Percentiles rank a stretch among this genome's conserved stretches.
Evolutionary conservation across 73 alveolate species (phyloP).

Genomic region (Paramecium sonneborni): DNA sequence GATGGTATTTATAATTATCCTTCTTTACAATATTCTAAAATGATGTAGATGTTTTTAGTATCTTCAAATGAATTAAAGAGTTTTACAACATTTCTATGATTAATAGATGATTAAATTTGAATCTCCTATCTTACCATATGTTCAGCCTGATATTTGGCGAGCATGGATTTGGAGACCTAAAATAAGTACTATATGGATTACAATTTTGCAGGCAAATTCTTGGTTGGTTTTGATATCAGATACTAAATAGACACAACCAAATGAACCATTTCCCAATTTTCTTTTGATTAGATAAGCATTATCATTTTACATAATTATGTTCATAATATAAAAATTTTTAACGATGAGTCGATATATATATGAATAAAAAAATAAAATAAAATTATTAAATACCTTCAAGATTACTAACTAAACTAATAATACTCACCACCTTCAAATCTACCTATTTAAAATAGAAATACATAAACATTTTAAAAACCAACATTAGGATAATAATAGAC

Average conservation of each 20-base stretch:
- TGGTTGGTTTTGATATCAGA: not conserved
- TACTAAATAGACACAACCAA: not conserved
- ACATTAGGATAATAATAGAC: not conserved
- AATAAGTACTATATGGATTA: not conserved
- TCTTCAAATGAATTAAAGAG: not conserved
- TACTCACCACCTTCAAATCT: not conserved
- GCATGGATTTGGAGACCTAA: constrained; percentile 7
- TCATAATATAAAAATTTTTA: not conserved
- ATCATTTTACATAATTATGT: not conserved
- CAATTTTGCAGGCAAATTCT: constrained; percentile 12
- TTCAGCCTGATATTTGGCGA: not conserved
- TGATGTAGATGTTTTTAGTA: not conserved
- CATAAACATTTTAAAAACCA: not conserved
- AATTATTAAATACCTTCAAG: not conserved
- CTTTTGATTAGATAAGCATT: not conserved
- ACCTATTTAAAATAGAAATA: not conserved
- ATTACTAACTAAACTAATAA: not conserved
- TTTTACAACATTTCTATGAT: not conserved
- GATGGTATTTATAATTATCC: not conserved
- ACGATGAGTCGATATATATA: not conserved
- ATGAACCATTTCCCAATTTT: not conserved
- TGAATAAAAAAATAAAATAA: not conserved
- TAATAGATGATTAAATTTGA: not conserved
- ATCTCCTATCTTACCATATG: constrained; percentile 11
- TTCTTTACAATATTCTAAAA: not conserved